These are phyloP conservation scores for Starmerella cellae DNA, from an alignment of 805 yeast genomes.

Conservation along the genomic window DNA sequence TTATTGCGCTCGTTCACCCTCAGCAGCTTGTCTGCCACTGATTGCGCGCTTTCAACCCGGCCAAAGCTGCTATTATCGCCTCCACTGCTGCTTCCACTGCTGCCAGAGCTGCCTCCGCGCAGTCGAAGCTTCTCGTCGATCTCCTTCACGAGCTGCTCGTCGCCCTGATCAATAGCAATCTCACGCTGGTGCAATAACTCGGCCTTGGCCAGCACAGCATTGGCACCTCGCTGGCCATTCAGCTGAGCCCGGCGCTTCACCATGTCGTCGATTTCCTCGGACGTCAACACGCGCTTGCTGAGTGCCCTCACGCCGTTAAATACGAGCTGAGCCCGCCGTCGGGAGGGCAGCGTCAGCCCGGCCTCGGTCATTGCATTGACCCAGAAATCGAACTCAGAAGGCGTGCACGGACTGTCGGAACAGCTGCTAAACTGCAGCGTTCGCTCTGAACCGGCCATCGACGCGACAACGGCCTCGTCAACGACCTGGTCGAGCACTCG, in stretches of 20 bases:
- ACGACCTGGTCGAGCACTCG: slow-evolving; percentile 38
- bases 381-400: slow-evolving; percentile 64
- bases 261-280: slow-evolving; percentile 61
- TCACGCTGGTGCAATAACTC: slow-evolving; percentile 58
- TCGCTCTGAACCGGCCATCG: slow-evolving; percentile 69
- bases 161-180: slow-evolving; percentile 46
- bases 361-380: slow-evolving; percentile 46
- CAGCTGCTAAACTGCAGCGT: slow-evolving; percentile 65
- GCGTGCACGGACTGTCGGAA: slow-evolving; percentile 61
- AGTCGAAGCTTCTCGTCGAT: slow-evolving; percentile 26
- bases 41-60: neutral
- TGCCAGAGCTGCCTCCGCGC: neutral
- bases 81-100: neutral
- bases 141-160: slow-evolving; percentile 24
- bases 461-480: slow-evolving; percentile 50
- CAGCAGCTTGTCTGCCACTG: slow-evolving; percentile 6
- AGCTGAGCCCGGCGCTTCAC: slow-evolving; percentile 58
- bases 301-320: slow-evolving; percentile 48
- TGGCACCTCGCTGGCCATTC: slow-evolving; percentile 48
- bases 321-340: slow-evolving; percentile 52
- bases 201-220: slow-evolving; percentile 64
- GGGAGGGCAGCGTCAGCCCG: slow-evolving; percentile 44
- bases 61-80: neutral
- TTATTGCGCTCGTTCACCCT: slow-evolving; percentile 74
- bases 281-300: slow-evolving; percentile 52